phyloP scores from a whole-genome alignment of 768 basidiomycete genomes.

The Lactifluus hygrophoroides region DNA sequence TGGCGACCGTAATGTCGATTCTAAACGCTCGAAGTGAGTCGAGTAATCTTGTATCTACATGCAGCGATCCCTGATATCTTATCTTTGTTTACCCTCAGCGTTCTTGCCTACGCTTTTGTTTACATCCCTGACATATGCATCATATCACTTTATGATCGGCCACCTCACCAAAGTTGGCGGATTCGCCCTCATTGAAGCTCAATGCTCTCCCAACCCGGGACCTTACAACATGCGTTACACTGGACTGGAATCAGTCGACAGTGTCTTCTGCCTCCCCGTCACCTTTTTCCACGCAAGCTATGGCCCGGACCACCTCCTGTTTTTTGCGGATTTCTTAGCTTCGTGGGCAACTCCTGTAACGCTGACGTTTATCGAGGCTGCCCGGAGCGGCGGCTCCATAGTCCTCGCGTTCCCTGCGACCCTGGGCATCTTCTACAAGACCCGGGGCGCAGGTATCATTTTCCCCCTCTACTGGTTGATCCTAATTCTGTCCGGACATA shows the following conservation, averaged over 20 bases:
- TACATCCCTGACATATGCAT: slow-evolving; percentile 1
- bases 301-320: not conserved
- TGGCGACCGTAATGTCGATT: not conserved
- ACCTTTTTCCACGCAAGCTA: slow-evolving; percentile 14
- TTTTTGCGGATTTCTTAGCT: slow-evolving; percentile 4
- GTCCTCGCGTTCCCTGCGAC: slow-evolving; percentile 6
- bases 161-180: slow-evolving; percentile 16
- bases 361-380: slow-evolving; percentile 16
- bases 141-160: slow-evolving; percentile 9
- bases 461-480: slow-evolving; percentile 16
- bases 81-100: not conserved
- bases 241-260: not conserved
- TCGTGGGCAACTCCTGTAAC: slow-evolving; percentile 7
- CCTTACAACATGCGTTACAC: slow-evolving; percentile 13
- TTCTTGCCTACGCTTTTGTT: slow-evolving; percentile 12
- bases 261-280: slow-evolving; percentile 9
- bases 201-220: slow-evolving; percentile 16
- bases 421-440: slow-evolving; percentile 12
- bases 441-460: slow-evolving; percentile 2
- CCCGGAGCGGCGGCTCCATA: slow-evolving; percentile 1
- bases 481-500: slow-evolving; percentile 13
- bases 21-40: not conserved
- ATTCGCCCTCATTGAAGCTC: not conserved
- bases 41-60: not conserved
- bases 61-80: not conserved